Percentiles rank a stretch among this genome's conserved stretches.
These are phyloP conservation scores for Pseudevernia furfuracea DNA, from an alignment of 495 filamentous ascomycete species.

Conservation along the genomic window DNA sequence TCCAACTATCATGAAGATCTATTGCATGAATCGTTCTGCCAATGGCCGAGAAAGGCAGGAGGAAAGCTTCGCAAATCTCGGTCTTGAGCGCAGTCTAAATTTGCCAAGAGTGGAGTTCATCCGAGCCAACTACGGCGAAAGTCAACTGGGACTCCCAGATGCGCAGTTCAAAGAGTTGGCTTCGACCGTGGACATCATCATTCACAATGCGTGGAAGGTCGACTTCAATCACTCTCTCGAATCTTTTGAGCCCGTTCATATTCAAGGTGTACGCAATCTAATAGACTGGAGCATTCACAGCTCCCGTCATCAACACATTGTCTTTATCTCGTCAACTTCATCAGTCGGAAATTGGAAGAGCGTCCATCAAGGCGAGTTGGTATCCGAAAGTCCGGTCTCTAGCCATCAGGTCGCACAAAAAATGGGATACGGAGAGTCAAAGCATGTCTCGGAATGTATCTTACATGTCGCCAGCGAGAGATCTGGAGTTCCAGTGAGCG, in stretches of 20 bases:
- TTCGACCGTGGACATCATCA: conserved; percentile 27
- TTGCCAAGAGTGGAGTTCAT: conserved; percentile 18
- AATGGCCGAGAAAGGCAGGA: conserved; percentile 35
- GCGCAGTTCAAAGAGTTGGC: conserved; percentile 24
- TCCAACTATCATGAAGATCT: conserved; percentile 27
- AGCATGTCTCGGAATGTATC: conserved; percentile 26
- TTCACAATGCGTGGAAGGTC: conserved; percentile 37
- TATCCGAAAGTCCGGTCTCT: conserved; percentile 7
- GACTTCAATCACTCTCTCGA: conserved; percentile 34
- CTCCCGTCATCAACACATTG: conserved; percentile 26
- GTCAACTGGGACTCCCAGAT: conserved; percentile 15
- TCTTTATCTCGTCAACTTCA: conserved; percentile 52
- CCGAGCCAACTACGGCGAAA: conserved; percentile 3
- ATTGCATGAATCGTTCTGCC: conserved; percentile 32
- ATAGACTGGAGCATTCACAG: conserved; percentile 25
- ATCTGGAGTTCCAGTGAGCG: conserved; percentile 2
- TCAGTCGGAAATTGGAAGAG: conserved; percentile 13
- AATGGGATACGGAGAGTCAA: conserved; percentile 28
- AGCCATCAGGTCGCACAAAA: conserved; percentile 16
- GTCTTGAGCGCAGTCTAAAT: not conserved
- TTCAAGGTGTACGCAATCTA: conserved; percentile 23
- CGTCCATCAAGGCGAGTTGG: not conserved
- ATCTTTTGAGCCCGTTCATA: conserved; percentile 27
- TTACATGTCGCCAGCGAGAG: conserved; percentile 17
- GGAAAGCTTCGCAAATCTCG: not conserved